Conservation (phyloP, 2,329 filamentous ascomycete species). For the Claviceps maximensis region DNA sequence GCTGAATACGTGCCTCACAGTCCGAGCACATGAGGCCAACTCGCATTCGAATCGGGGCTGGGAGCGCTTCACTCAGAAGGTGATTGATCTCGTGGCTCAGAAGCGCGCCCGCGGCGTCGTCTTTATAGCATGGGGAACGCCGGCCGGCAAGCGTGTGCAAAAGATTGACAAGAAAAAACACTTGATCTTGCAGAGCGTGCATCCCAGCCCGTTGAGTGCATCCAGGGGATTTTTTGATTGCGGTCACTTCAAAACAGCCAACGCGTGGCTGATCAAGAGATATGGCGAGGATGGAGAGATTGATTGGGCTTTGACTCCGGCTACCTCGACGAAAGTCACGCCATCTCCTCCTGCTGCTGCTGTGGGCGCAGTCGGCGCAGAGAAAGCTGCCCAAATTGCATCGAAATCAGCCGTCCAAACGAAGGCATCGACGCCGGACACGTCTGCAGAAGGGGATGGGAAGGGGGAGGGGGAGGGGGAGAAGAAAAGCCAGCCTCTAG, state of each 20-base stretch:
- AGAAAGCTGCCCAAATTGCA: slow-evolving; percentile 10
- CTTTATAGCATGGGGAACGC: slow-evolving; percentile 86
- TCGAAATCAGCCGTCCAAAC: slow-evolving; percentile 10
- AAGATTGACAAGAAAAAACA: slow-evolving; percentile 63
- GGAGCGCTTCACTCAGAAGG: slow-evolving; percentile 84
- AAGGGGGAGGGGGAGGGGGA: too few species aligned
- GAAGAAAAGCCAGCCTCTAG: too few species aligned
- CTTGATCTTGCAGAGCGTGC: slow-evolving; percentile 72
- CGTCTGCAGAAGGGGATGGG: neutral
- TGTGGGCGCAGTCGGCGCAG: slow-evolving; percentile 11
- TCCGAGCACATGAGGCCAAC: slow-evolving; percentile 78
- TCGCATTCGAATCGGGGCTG: slow-evolving; percentile 78
- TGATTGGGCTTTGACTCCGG: slow-evolving; percentile 58
- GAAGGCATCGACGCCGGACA: neutral
- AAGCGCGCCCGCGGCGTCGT: slow-evolving; percentile 72
- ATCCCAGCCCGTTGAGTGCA: slow-evolving; percentile 89
- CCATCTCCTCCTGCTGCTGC: slow-evolving; percentile 1
- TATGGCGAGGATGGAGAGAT: slow-evolving; percentile 75
- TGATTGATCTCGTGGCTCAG: slow-evolving; percentile 75
- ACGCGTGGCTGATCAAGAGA: slow-evolving; percentile 66
- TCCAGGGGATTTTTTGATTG: slow-evolving; percentile 70
- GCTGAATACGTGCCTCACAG: slow-evolving; percentile 89
- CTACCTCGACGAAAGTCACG: slow-evolving; percentile 19
- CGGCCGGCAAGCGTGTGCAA: slow-evolving; percentile 65
- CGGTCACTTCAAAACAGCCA: slow-evolving; percentile 67